Percentiles rank a stretch among this genome's conserved stretches.
These are phyloP conservation scores for Komagataea norvegica DNA, from an alignment of 1,139 yeast species.

Conservation along the genomic window DNA sequence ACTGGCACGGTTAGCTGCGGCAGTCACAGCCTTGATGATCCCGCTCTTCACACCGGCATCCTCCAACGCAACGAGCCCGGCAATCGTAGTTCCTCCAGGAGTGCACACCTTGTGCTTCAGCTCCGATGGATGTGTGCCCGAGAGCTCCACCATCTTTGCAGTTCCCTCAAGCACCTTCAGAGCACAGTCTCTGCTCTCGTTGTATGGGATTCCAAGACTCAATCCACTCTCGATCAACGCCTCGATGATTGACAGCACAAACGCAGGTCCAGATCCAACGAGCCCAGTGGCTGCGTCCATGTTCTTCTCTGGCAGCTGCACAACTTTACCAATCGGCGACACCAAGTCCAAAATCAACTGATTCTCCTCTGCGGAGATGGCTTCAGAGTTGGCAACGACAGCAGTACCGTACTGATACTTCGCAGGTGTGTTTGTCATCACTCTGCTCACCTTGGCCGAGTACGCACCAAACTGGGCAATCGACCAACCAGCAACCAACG, in stretches of 20 bases:
- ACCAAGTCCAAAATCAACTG: conserved; percentile 54
- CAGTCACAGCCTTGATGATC: conserved; percentile 83
- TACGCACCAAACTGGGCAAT: conserved; percentile 57
- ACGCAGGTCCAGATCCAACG: conserved; percentile 97
- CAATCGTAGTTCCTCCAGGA: conserved; percentile 98
- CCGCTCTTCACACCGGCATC: conserved; percentile 86
- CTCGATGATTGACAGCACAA: conserved; percentile 84
- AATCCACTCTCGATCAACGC: conserved; percentile 93
- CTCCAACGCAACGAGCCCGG: conserved; percentile 90
- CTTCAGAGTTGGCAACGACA: conserved; percentile 64
- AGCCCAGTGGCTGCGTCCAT: conserved; percentile 96
- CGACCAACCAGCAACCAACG: conserved; percentile 91
- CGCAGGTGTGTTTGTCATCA: conserved; percentile 99
- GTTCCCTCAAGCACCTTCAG: conserved; percentile 95
- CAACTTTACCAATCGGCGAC: conserved; percentile 62
- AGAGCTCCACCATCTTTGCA: conserved; percentile 78
- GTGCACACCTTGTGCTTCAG: conserved; percentile 88
- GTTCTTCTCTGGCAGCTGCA: conserved; percentile 79
- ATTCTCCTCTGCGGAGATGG: conserved; percentile 44
- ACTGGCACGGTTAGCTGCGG: conserved; percentile 82
- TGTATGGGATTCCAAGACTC: conserved; percentile 88
- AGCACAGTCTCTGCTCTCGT: conserved; percentile 83
- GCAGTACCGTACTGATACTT: conserved; percentile 92
- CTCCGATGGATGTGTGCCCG: conserved; percentile 91
- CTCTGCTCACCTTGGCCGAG: conserved; percentile 64